A percentile compares a stretch with the other conserved stretches of the same genome.
Evolutionary conservation across 1,284 basidiomycete species (phyloP).

Genomic region (Microbotryum intermedium): DNA sequence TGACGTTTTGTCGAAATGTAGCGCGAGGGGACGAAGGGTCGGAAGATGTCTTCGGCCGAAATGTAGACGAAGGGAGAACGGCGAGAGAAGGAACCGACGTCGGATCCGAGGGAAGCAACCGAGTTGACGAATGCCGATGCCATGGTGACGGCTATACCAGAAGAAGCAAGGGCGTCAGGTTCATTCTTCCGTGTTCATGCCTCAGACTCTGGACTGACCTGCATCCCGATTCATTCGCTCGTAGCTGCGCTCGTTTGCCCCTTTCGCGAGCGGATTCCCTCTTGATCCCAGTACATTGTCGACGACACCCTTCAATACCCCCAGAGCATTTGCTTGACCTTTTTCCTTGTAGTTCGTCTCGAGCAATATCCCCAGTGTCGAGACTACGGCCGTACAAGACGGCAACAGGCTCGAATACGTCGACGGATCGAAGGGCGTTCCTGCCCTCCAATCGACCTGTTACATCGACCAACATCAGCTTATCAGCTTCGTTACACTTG

Average conservation of each 20-base stretch:
- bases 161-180: not conserved
- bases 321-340: slow-evolving; percentile 46
- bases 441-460: slow-evolving; percentile 73
- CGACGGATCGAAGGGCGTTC: slow-evolving; percentile 65
- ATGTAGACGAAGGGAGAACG: slow-evolving; percentile 75
- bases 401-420: slow-evolving; percentile 63
- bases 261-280: slow-evolving; percentile 32
- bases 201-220: slow-evolving; percentile 49
- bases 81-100: slow-evolving; percentile 54
- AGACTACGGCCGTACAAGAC: slow-evolving; percentile 67
- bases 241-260: slow-evolving; percentile 49
- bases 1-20: slow-evolving; percentile 88
- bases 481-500: not conserved
- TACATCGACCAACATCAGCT: slow-evolving; percentile 13
- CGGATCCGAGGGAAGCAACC: slow-evolving; percentile 5
- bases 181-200: no score
- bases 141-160: slow-evolving; percentile 5
- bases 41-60: slow-evolving; percentile 87
- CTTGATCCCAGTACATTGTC: slow-evolving; percentile 33
- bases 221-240: slow-evolving; percentile 79
- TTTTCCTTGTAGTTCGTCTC: slow-evolving; percentile 77
- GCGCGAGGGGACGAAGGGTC: slow-evolving; percentile 69
- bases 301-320: slow-evolving; percentile 49
- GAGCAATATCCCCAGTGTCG: slow-evolving; percentile 87
- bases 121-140: slow-evolving; percentile 9